phyloP scores from a whole-genome alignment of 257 asterid genomes.

The Primulina eburnea region DNA sequence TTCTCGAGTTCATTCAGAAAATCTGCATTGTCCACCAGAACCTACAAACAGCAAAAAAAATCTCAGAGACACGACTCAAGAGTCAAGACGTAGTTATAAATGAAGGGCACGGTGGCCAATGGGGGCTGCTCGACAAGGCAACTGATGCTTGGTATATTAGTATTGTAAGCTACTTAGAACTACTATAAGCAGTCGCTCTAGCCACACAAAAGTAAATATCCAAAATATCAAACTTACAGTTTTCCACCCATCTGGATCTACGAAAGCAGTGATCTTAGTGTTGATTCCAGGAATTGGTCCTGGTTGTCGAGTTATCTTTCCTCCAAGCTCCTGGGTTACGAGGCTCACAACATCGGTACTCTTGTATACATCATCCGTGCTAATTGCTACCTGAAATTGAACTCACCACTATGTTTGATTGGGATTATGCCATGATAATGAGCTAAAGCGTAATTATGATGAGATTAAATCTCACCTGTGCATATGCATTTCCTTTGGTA shows the following conservation, averaged over 20 bases:
- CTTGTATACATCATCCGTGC: constrained; percentile 90
- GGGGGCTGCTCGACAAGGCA: no score
- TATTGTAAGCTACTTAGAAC: background rate
- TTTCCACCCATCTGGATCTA: constrained; percentile 99
- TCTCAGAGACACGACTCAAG: background rate
- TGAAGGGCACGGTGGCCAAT: no score
- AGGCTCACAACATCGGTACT: constrained; percentile 81
- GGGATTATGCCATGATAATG: constrained; percentile 1
- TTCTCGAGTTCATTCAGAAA: constrained; percentile 77
- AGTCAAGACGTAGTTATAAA: no score
- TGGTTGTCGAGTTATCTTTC: constrained; percentile 83
- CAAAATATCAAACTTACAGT: constrained; percentile 50
- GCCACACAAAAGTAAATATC: background rate
- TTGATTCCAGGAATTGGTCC: constrained; percentile 89
- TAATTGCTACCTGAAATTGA: constrained; percentile 59
- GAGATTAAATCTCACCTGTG: constrained; percentile 60
- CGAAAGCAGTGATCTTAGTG: constrained; percentile 84
- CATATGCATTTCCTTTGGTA: constrained; percentile 95
- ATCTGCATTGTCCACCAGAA: constrained; percentile 85
- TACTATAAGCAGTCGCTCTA: background rate
- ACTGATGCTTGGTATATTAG: background rate
- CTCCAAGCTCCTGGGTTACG: constrained; percentile 83
- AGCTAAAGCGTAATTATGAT: background rate
- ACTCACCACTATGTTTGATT: background rate
- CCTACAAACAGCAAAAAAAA: constrained; percentile 41